Base-by-base conservation (phyloP, 2,329 filamentous ascomycete genomes). In the Fusarium paranaense region DNA sequence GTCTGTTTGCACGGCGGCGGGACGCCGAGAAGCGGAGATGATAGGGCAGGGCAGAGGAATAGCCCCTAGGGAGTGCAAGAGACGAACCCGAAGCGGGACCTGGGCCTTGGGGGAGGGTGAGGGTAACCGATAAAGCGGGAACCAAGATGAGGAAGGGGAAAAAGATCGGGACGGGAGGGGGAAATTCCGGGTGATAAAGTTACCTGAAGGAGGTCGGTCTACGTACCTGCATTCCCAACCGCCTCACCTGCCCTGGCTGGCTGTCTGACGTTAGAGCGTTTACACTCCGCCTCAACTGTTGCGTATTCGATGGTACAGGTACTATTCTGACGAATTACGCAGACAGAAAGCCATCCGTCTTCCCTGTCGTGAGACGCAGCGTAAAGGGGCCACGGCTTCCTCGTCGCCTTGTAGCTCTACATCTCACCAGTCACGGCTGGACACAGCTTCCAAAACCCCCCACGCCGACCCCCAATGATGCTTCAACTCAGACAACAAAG, bases 1-100 rank as follows among this genome's bases (percentile, higher is more conserved):
- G 60, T 66, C 59, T 60, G 40, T 62, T 62, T 70, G 52, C 42
- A 66, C 74, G 57, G 70, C 73, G 65, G 71, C 67, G 72, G 70
- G 74, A 74, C 74, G 63, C 74, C 75, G 70, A 77, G 72, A 57
- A 68, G 56, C 45, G 35, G 42, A 33, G 60, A 25, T 56, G 61
- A 63, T 47, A 37, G 64, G 58, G 54, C 32, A 35, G 58, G 62
- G 32, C 47, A 70, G 42, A 63, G 50, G 35, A 33, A 40, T 14
- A 61, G 38, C 35, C 33, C 38, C 42, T 40, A 64, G 38, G 42
- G 35, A 42, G 47, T 58, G 57, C 62, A 61, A 57, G 47, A 33
- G 35, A 52, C 30, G 62, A 61, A 40, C 57, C 38, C 54, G 60
- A 50, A 58, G 16, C 45, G 58, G 62, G 57, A 52, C 42, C 30